Conservation (phyloP, 495 filamentous ascomycete species). For the Aspergillus steynii region DNA sequence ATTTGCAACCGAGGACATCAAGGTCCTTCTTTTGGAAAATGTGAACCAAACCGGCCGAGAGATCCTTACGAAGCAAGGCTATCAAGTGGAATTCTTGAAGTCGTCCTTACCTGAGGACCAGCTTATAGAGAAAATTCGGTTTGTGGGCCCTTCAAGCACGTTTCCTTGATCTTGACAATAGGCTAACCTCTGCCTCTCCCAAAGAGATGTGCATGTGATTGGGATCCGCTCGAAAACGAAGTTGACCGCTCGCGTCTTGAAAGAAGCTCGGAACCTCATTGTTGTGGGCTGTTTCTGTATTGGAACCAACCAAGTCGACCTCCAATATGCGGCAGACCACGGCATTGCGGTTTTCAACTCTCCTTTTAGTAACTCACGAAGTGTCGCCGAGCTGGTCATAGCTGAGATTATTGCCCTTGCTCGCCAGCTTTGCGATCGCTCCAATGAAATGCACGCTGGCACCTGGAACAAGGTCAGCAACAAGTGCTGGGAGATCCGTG, state of each 20-base stretch:
- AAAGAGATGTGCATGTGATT: constrained; percentile 92
- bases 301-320: constrained; percentile 96
- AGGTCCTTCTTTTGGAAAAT: constrained; percentile 94
- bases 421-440: constrained; percentile 89
- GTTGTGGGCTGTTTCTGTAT: constrained; percentile 99
- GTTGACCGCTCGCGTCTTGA: constrained; percentile 80
- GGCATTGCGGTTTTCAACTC: constrained; percentile 99
- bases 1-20: constrained; percentile 92
- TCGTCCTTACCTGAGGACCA: constrained; percentile 86
- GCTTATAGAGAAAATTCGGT: constrained; percentile 96
- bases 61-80: constrained; percentile 80
- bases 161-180: background rate
- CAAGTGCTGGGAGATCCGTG: constrained; percentile 96
- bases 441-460: constrained; percentile 89
- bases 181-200: background rate
- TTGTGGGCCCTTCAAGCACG: constrained; percentile 25
- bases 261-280: constrained; percentile 88
- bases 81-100: constrained; percentile 93
- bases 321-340: constrained; percentile 84
- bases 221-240: constrained; percentile 98
- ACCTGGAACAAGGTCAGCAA: constrained; percentile 98
- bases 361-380: constrained; percentile 95
- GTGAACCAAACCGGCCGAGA: constrained; percentile 88
- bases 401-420: constrained; percentile 89
- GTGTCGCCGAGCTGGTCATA: constrained; percentile 94